Percentiles rank a stretch among this genome's conserved stretches.
Evolutionary conservation across 1,284 basidiomycete genomes (phyloP).

Genomic region (Cystobasidium pallidum): DNA sequence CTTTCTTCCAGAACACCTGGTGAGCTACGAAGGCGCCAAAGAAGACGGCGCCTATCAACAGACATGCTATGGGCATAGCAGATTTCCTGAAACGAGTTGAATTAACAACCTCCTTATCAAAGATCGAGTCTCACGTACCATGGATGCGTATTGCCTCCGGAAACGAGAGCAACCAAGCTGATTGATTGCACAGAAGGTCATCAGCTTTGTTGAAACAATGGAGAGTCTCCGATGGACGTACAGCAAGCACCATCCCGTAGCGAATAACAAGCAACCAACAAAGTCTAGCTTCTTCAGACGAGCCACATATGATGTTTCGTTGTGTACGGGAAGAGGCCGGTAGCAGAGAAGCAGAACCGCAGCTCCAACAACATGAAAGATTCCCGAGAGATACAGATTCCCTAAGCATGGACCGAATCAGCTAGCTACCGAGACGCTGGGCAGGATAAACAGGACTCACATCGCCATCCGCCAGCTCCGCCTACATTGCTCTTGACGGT

Average conservation of each 20-base stretch:
- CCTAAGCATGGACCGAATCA: background rate
- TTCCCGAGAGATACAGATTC: constrained; percentile 5
- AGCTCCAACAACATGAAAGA: constrained; percentile 1
- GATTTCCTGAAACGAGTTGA: background rate
- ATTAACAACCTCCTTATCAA: background rate
- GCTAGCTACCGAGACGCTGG: no score
- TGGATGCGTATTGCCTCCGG: constrained; percentile 6
- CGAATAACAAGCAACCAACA: constrained; percentile 9
- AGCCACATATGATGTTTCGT: background rate
- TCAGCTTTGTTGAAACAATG: no score
- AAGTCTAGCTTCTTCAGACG: constrained; percentile 11
- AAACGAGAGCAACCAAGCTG: constrained; percentile 3
- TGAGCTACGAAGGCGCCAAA: background rate
- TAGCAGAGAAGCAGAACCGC: background rate
- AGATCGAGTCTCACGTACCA: background rate
- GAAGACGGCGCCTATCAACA: background rate
- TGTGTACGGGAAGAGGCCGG: background rate
- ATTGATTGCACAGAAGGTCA: no score
- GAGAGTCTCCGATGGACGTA: no score
- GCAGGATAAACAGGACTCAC: background rate
- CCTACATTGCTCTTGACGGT: constrained; percentile 5
- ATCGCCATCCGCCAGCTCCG: constrained; percentile 9
- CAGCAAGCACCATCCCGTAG: constrained; percentile 2
- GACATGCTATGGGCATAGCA: constrained; percentile 5
- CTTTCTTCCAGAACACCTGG: constrained; percentile 17